These are phyloP conservation scores for Antitrichia curtipendula DNA, from an alignment of 225 moss, liverwort and hornwort species.

Conservation along the genomic window DNA sequence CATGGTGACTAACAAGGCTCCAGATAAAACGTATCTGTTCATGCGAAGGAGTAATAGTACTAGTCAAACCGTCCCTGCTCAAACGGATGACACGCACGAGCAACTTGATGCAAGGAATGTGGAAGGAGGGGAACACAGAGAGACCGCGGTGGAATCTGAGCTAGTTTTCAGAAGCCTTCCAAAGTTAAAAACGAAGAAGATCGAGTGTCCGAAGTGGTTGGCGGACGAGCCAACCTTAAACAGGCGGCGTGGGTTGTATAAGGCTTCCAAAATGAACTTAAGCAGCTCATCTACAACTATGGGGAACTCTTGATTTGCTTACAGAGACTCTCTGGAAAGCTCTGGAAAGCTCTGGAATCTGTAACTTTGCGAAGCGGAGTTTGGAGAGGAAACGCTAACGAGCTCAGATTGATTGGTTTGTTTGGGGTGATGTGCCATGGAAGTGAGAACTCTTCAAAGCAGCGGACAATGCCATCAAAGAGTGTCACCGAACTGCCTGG, in stretches of 20 bases:
- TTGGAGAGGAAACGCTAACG: not conserved
- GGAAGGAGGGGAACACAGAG: not conserved
- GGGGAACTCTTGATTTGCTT: not conserved
- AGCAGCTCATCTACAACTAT: not conserved
- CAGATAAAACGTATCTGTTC: slow-evolving; percentile 23
- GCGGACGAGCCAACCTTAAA: slow-evolving; percentile 7
- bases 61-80: not conserved
- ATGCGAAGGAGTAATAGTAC: not conserved
- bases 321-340: not conserved
- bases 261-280: not conserved
- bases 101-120: not conserved
- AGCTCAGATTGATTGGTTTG: not conserved
- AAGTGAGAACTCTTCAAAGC: not conserved
- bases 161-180: slow-evolving; percentile 2
- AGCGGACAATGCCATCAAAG: not conserved
- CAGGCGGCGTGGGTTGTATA: not conserved
- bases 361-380: not conserved
- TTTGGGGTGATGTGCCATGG: not conserved
- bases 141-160: not conserved
- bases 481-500: not conserved
- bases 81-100: not conserved
- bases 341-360: not conserved
- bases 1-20: not conserved
- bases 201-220: slow-evolving; percentile 9
- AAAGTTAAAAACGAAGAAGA: not conserved